Conservation (phyloP, 2,329 filamentous ascomycete species). For the Microcyclospora pomicola region DNA sequence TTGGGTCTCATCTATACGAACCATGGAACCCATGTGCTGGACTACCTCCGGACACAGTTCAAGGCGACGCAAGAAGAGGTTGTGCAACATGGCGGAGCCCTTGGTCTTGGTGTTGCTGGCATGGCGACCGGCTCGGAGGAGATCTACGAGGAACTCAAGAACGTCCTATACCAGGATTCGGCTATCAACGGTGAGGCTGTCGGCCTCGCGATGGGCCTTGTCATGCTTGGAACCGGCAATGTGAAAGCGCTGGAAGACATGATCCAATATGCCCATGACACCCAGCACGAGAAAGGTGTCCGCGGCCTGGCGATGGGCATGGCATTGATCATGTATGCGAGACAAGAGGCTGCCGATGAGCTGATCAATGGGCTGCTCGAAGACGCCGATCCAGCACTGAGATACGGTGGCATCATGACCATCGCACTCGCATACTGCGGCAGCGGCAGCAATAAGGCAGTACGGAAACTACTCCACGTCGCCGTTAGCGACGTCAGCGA, state of each 20-base stretch:
- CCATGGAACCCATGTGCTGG: constrained; percentile 79
- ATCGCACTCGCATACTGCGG: constrained; percentile 95
- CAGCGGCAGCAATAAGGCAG: constrained; percentile 95
- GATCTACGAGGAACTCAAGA: constrained; percentile 83
- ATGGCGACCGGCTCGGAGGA: constrained; percentile 90
- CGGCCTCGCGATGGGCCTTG: constrained; percentile 87
- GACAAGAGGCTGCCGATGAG: constrained; percentile 87
- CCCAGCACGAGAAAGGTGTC: constrained; percentile 97
- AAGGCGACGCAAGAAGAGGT: constrained; percentile 71
- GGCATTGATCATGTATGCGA: constrained; percentile 95
- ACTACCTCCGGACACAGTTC: constrained; percentile 66
- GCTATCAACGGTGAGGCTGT: constrained; percentile 95
- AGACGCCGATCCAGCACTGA: constrained; percentile 82
- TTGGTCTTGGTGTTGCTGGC: constrained; percentile 88
- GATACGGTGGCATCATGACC: constrained; percentile 98
- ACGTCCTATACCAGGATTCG: constrained; percentile 81
- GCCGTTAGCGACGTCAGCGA: constrained; percentile 97
- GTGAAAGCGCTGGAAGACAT: constrained; percentile 87
- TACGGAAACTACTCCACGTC: constrained; percentile 85
- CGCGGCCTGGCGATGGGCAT: constrained; percentile 90
- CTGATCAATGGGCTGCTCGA: constrained; percentile 86
- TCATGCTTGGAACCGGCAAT: constrained; percentile 97
- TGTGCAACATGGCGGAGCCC: constrained; percentile 88
- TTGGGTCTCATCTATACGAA: constrained; percentile 96
- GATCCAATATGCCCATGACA: constrained; percentile 96